These are phyloP conservation scores for Rhipidocladum racemiflorum DNA, from an alignment of 176 grass and related monocot genomes.

Conservation along the genomic window DNA sequence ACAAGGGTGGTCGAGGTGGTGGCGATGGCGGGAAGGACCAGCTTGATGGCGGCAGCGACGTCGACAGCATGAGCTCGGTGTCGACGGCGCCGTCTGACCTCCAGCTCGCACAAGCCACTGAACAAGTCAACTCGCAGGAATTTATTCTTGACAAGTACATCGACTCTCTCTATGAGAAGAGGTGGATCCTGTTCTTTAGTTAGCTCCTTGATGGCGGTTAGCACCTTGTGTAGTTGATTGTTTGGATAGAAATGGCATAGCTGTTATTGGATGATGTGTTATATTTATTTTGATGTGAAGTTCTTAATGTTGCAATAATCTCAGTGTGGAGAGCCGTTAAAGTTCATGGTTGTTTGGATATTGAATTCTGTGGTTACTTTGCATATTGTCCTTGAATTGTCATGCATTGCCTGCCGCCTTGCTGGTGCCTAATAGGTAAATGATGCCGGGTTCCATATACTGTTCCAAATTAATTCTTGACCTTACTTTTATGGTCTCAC, in stretches of 20 bases:
- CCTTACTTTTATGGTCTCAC: neutral
- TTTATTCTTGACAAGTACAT: slow-evolving; percentile 62
- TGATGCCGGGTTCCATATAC: neutral
- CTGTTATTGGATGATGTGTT: no score
- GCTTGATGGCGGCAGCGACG: slow-evolving; percentile 53
- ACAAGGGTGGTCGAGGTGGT: slow-evolving; percentile 29
- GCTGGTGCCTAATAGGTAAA: neutral
- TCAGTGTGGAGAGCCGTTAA: no score
- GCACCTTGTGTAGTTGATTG: no score
- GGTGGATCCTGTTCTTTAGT: slow-evolving; percentile 39
- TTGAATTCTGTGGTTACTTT: no score
- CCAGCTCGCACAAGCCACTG: slow-evolving; percentile 40
- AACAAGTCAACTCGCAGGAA: slow-evolving; percentile 55
- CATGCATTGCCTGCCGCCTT: neutral
- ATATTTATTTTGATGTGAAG: no score
- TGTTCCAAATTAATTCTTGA: neutral
- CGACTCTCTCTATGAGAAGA: slow-evolving; percentile 69
- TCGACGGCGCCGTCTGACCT: slow-evolving; percentile 48
- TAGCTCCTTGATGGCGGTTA: neutral
- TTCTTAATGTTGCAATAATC: no score
- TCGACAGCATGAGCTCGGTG: slow-evolving; percentile 58
- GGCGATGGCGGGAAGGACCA: slow-evolving; percentile 43
- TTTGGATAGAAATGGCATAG: no score
- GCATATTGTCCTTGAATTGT: neutral
- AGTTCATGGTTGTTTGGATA: no score